Conservation (phyloP, 129 eudicot genomes). For the Apium graveolens region DNA sequence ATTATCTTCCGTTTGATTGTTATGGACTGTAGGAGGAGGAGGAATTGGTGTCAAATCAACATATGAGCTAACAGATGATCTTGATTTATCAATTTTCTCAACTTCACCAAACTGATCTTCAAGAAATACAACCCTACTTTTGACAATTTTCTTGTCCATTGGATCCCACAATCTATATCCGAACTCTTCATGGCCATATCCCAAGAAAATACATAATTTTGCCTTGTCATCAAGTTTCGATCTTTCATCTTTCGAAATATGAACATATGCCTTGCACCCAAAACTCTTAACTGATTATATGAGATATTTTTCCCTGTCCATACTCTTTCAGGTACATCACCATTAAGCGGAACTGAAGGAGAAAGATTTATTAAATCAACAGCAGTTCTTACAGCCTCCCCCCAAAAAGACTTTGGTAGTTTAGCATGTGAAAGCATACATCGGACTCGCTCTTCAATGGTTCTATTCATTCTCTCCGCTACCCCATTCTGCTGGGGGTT, state of each 20-base stretch:
- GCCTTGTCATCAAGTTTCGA: conserved; percentile 14
- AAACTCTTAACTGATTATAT: conserved; percentile 1
- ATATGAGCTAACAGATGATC: neutral
- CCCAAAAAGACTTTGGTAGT: neutral
- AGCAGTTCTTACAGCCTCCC: neutral
- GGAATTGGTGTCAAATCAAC: no score
- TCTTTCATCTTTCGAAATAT: conserved; percentile 18
- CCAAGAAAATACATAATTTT: neutral
- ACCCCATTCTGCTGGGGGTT: conserved; percentile 7
- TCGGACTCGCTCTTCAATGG: conserved; percentile 3
- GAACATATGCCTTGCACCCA: conserved; percentile 6
- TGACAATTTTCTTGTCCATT: conserved; percentile 2
- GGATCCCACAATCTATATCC: conserved; percentile 18
- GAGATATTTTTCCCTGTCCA: conserved; percentile 2
- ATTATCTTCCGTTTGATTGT: no score
- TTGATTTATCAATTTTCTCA: neutral
- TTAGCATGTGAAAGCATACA: neutral
- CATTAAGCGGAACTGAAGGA: neutral
- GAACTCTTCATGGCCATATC: conserved; percentile 12
- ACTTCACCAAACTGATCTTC: conserved; percentile 1
- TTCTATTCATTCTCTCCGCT: conserved; percentile 14
- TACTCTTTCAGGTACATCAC: neutral
- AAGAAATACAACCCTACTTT: neutral
- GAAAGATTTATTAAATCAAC: conserved; percentile 6
- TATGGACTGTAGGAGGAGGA: no score